Evolutionary conservation across 352 stramenopile species (phyloP), one percentile per base, ranked within the genome.

Genomic region (Globisporangium spinosum): DNA sequence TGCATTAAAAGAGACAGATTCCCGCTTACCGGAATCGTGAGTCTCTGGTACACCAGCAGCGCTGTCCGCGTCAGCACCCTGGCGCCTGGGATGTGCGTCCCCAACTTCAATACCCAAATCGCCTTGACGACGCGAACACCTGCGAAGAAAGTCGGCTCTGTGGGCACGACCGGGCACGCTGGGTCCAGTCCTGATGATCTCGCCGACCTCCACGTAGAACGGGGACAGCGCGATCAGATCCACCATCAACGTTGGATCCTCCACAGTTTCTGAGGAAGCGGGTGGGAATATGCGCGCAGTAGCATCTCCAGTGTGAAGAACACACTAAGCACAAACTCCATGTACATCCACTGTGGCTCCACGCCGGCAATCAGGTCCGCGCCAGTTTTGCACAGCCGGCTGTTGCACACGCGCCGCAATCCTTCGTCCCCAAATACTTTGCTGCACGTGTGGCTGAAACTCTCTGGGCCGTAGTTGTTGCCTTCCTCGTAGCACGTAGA

Each of bases 281-380:
- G 77, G 8, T 83, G 74, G 0, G 69, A 58, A 23, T 71, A 75
- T 17, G 73, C 56, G 7, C 75, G 77, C 12, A 87, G 32, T 0
- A 69, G 38, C 23, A 80, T 49, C 60, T 89, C 80, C 15, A 72
- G 0, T 0, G 78, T 84, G 67, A 89, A 89, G 35, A 72, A 61
- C 10, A 75, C 65, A 1, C 74, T 75, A 55, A 89, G 82, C 7
- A 74, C 17, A 15, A 74, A 73, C 58, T 89, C 80, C 6, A 83
- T 63, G 69, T 84, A 86, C 43, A 88, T 59, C 79, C 77, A 88
- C 7, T 73, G 62, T 13, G 72, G 69, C 58, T 83, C 77, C 76
- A 89, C 87, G 60, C 86, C 73, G 40, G 87, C 63, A 3, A 83
- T 62, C 12, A 83, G 64, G 20, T 72, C 69, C 12, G 77, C 47